Base-by-base conservation (phyloP, 1,284 basidiomycete species). In the Puccinia coronata region DNA sequence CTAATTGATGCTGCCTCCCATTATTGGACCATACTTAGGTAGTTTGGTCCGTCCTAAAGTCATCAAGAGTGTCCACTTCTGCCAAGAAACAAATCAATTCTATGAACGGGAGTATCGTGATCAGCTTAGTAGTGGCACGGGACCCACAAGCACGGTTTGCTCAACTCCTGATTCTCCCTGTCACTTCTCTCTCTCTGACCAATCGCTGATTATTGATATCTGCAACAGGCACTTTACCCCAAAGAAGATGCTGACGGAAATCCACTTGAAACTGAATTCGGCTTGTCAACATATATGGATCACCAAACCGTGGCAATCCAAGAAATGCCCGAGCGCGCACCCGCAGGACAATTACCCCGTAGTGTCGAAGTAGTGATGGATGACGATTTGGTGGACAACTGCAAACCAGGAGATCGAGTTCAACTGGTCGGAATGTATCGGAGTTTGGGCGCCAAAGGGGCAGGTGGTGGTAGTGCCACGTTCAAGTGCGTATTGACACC, bases 301-400 rank as follows among this genome's bases (percentile, higher is more conserved):
- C 94, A 98, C 87, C 97, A 99, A 87, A 91, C 94, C 83, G 94
- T 99, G 85, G 95, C 92, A 85, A 98, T 99, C 83, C 97, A 99
- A 87, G 97, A 99, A 86, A 99, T 99, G 96, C 97, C 97, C 0
- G 97, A 99, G 87, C 91, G 96, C 20, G 96, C 97, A 11, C 97
- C 97, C 25, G 92, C 97, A 28, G 97, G 97, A 39, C 96, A 99
- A 87, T 89, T 99, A 63, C 97, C 97, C 59, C 90, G 97, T 57
- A 95, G 94, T 84, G 93, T 96, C 61, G 97, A 99, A 86, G 92
- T 99, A 72, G 94, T 98, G 59, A 88, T 99, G 84, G 95, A 98
- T 83, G 96, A 98, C 84, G 97, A 99, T 86, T 88, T 99, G 79
- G 97, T 99, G 53, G 97, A 99, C 87, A 92, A 90, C 85, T 98